Evolutionary conservation across 2,329 filamentous ascomycete genomes (phyloP), one percentile per base, ranked within the genome.

Genomic region (Colletotrichum sp.): DNA sequence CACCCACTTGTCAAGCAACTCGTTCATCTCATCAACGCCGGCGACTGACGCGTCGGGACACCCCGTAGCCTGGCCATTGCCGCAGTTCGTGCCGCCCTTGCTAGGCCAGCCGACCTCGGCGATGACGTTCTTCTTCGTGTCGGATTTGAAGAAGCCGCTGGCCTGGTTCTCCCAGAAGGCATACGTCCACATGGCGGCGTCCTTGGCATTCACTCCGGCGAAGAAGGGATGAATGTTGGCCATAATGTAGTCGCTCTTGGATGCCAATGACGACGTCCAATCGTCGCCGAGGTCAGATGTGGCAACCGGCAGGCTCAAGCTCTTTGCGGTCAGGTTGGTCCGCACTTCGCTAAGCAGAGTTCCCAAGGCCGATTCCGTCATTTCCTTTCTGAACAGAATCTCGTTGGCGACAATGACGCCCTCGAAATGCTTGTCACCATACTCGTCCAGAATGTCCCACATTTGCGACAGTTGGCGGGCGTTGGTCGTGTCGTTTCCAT

Each of bases 141-240:
- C 92, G 0, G 87, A 85, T 83, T 93, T 90, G 76, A 93, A 95
- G 76, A 95, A 90, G 0, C 84, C 78, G 0, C 92, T 90, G 79
- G 96, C 93, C 73, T 96, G 89, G 12, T 85, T 87, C 60, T 93
- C 86, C 94, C 96, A 99, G 86, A 98, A 99, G 18, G 85, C 85
- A 86, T 89, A 95, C 0, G 96, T 98, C 96, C 96, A 99, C 9
- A 83, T 86, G 0, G 96, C 93, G 0, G 95, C 95, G 2, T 90
- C 83, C 3, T 91, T 87, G 3, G 92, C 93, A 1, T 90, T 87
- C 15, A 95, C 92, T 63, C 96, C 96, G 0, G 93, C 94, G 82
- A 99, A 99, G 89, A 99, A 98, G 0, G 97, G 96, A 83, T 99
- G 97, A 71, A 99, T 95, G 34, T 99, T 99, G 79, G 95, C 94